phyloP scores from a whole-genome alignment of 441 rosid genomes.

The Euphorbia celastroides region DNA sequence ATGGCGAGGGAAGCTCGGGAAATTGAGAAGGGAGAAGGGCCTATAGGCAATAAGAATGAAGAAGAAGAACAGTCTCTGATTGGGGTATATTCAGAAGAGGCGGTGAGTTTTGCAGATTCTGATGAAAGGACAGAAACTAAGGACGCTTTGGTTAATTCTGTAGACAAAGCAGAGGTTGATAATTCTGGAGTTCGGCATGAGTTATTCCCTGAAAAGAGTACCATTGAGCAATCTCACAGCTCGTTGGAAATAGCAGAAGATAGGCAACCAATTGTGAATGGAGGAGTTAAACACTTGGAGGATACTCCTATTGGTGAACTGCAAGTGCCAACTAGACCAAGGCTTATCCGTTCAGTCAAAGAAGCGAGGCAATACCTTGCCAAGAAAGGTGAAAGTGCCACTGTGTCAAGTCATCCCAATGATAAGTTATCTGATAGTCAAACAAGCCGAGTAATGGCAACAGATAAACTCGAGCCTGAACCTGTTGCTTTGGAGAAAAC shows the following conservation, averaged over 20 bases:
- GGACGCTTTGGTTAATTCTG: constrained; percentile 17
- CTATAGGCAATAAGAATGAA: constrained; percentile 23
- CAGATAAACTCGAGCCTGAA: constrained; percentile 17
- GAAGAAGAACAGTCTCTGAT: constrained; percentile 29
- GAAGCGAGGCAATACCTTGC: constrained; percentile 85
- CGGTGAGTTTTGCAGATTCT: constrained; percentile 20
- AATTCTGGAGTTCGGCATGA: constrained; percentile 21
- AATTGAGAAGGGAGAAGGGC: constrained; percentile 35
- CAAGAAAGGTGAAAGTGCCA: constrained; percentile 27
- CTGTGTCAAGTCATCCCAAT: constrained; percentile 16
- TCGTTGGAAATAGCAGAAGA: constrained; percentile 25
- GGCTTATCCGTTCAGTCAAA: constrained; percentile 67
- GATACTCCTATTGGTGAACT: constrained; percentile 28
- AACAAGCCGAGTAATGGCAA: constrained; percentile 22
- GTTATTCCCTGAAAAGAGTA: constrained; percentile 27
- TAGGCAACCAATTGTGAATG: constrained; percentile 16
- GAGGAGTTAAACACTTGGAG: constrained; percentile 25
- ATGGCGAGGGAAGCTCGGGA: constrained; percentile 54
- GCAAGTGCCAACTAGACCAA: constrained; percentile 30
- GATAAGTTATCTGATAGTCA: constrained; percentile 23
- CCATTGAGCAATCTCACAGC: constrained; percentile 23
- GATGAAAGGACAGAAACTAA: constrained; percentile 18
- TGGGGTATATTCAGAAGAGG: constrained; percentile 23
- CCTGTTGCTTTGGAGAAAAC: constrained; percentile 23
- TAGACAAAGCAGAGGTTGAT: constrained; percentile 21